Percentiles rank a stretch among this genome's conserved stretches.
Conservation (phyloP, 768 basidiomycete genomes). For the Exidia glandulosa region DNA sequence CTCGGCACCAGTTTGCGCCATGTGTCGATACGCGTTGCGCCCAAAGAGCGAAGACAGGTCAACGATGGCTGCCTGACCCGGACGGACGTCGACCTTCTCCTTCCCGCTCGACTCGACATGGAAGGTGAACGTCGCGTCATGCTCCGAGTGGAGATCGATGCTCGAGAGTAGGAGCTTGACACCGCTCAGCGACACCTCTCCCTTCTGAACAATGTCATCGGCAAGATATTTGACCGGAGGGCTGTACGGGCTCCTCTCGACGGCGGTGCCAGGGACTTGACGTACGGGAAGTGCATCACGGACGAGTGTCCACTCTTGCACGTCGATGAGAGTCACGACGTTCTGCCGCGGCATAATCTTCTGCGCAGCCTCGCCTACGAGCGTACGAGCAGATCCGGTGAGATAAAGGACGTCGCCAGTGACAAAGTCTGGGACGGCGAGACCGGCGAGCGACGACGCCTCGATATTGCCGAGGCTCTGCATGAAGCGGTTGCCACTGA, state of each 20-base stretch:
- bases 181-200: slow-evolving; percentile 3
- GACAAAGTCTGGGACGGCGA: slow-evolving; percentile 44
- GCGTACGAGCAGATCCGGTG: slow-evolving; percentile 43
- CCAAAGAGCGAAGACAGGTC: slow-evolving; percentile 44
- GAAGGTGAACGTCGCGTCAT: slow-evolving; percentile 48
- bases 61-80: slow-evolving; percentile 45
- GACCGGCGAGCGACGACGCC: slow-evolving; percentile 41
- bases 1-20: slow-evolving; percentile 30
- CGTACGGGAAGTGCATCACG: slow-evolving; percentile 44
- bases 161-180: not conserved
- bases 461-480: slow-evolving; percentile 55
- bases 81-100: slow-evolving; percentile 10
- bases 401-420: slow-evolving; percentile 50
- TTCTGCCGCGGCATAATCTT: slow-evolving; percentile 46
- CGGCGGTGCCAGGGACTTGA: slow-evolving; percentile 22
- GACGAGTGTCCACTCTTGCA: slow-evolving; percentile 44
- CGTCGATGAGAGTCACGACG: slow-evolving; percentile 34
- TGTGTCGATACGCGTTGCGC: slow-evolving; percentile 36
- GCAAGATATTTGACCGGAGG: slow-evolving; percentile 44
- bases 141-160: slow-evolving; percentile 32
- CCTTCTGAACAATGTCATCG: slow-evolving; percentile 29
- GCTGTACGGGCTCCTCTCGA: slow-evolving; percentile 40
- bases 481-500: slow-evolving; percentile 52
- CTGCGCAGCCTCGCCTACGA: slow-evolving; percentile 37
- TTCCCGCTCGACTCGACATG: slow-evolving; percentile 20